Conservation (phyloP, 371 early-diverging fungal species). For the Entomophthora muscae region DNA sequence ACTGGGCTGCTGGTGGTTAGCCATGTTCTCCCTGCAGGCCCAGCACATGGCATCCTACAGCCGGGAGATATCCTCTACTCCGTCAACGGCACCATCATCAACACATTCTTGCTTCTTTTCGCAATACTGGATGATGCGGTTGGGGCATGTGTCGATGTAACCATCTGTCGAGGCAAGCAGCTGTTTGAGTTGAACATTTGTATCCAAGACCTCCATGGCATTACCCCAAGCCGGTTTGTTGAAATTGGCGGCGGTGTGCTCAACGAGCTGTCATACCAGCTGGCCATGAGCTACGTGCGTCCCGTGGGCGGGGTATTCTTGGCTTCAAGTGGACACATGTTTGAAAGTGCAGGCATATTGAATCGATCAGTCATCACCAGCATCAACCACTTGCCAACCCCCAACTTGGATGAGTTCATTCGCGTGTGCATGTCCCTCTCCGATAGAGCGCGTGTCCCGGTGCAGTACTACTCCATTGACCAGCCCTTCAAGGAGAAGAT, state of each 20-base stretch:
- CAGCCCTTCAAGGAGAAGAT: conserved; percentile 46
- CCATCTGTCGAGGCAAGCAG: conserved; percentile 49
- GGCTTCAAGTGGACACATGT: conserved; percentile 44
- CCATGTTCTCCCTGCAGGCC: conserved; percentile 44
- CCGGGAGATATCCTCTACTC: conserved; percentile 55
- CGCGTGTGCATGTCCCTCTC: conserved; percentile 35
- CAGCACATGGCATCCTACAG: conserved; percentile 35
- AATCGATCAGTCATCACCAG: conserved; percentile 41
- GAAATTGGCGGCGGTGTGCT: conserved; percentile 75
- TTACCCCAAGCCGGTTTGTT: conserved; percentile 48
- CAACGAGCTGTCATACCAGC: conserved; percentile 70
- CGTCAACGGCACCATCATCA: conserved; percentile 33
- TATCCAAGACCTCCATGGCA: conserved; percentile 57
- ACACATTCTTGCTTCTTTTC: conserved; percentile 48
- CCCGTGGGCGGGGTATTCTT: conserved; percentile 68
- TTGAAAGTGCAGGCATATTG: conserved; percentile 34
- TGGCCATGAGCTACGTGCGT: conserved; percentile 53
- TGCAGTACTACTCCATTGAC: conserved; percentile 49
- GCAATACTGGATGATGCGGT: conserved; percentile 45
- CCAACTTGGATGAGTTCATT: conserved; percentile 58
- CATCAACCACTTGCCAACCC: conserved; percentile 47
- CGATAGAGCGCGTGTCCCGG: conserved; percentile 61
- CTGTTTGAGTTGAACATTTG: conserved; percentile 23
- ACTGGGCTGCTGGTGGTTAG: conserved; percentile 61
- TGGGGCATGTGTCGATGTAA: conserved; percentile 29